Evolutionary conservation across 345 rosid species (phyloP).

Genomic region (Adansonia digitata): DNA sequence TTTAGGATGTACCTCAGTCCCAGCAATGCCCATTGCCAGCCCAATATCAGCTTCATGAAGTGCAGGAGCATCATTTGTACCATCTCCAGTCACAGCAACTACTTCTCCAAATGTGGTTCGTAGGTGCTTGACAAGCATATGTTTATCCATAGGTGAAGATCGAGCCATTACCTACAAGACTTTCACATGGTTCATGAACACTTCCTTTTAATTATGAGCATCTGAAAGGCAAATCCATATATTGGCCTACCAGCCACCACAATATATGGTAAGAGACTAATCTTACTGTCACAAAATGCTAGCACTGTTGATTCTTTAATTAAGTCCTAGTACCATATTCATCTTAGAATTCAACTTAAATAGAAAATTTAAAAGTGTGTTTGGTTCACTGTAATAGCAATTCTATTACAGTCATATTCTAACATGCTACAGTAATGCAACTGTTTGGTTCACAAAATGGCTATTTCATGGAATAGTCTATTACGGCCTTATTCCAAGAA

Average conservation of each 20-base stretch:
- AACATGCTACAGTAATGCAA: too few species aligned
- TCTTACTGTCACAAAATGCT: background rate
- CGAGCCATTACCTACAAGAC: slow-evolving; percentile 75
- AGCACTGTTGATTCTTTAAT: background rate
- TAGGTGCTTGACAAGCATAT: slow-evolving; percentile 71
- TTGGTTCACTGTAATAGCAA: too few species aligned
- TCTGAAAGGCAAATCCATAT: background rate
- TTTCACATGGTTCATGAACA: background rate
- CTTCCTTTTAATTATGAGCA: background rate
- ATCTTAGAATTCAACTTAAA: background rate
- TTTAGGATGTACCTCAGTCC: slow-evolving; percentile 57
- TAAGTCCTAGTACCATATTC: background rate
- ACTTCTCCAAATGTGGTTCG: slow-evolving; percentile 59
- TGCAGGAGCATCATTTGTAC: slow-evolving; percentile 91
- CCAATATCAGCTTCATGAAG: slow-evolving; percentile 87
- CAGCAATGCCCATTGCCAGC: slow-evolving; percentile 86
- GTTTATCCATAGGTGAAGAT: slow-evolving; percentile 83
- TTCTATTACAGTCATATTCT: too few species aligned
- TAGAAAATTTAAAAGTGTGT: too few species aligned
- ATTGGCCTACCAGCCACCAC: background rate
- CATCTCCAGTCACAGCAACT: slow-evolving; percentile 91
- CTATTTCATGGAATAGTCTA: too few species aligned
- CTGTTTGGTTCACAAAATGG: too few species aligned
- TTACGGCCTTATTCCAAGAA: too few species aligned
- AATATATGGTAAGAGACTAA: background rate